Percentiles rank a stretch among this genome's conserved stretches.
These are phyloP conservation scores for Aspergillus conjunctus DNA, from an alignment of 495 filamentous ascomycete genomes.

Conservation along the genomic window DNA sequence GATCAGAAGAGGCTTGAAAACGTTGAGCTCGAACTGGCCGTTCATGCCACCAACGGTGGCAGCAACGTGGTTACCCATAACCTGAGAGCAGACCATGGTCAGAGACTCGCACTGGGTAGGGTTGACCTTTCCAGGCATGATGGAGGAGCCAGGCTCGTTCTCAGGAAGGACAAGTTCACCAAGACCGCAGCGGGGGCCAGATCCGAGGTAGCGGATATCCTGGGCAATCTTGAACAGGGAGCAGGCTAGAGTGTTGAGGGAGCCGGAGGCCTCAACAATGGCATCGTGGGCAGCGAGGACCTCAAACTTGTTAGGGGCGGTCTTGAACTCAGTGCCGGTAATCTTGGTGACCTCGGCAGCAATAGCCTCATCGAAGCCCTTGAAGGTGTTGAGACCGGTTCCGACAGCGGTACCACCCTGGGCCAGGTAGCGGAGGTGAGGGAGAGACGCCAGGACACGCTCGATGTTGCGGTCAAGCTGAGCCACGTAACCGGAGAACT, in stretches of 20 bases:
- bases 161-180: conserved; percentile 91
- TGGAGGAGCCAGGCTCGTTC: conserved; percentile 95
- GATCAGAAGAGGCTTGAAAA: conserved; percentile 97
- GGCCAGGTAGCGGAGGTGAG: conserved; percentile 81
- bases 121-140: conserved; percentile 99
- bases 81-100: conserved; percentile 97
- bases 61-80: conserved; percentile 95
- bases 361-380: conserved; percentile 91
- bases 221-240: conserved; percentile 98
- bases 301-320: conserved; percentile 99
- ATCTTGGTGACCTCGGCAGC: conserved; percentile 87
- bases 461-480: conserved; percentile 89
- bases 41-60: conserved; percentile 92
- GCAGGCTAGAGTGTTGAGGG: conserved; percentile 87
- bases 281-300: conserved; percentile 96
- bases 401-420: conserved; percentile 98
- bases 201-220: conserved; percentile 95
- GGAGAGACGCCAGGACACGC: conserved; percentile 80
- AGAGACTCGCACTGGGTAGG: conserved; percentile 97
- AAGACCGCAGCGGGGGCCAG: conserved; percentile 91
- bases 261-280: conserved; percentile 88
- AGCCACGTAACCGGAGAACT: conserved; percentile 96
- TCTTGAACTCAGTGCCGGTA: conserved; percentile 91
- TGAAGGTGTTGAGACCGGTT: conserved; percentile 96
- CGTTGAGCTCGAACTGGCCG: conserved; percentile 98